A percentile compares a stretch with the other conserved stretches of the same genome.
phyloP scores from a whole-genome alignment of 1,284 basidiomycete genomes.

The Austroboletus niveus region DNA sequence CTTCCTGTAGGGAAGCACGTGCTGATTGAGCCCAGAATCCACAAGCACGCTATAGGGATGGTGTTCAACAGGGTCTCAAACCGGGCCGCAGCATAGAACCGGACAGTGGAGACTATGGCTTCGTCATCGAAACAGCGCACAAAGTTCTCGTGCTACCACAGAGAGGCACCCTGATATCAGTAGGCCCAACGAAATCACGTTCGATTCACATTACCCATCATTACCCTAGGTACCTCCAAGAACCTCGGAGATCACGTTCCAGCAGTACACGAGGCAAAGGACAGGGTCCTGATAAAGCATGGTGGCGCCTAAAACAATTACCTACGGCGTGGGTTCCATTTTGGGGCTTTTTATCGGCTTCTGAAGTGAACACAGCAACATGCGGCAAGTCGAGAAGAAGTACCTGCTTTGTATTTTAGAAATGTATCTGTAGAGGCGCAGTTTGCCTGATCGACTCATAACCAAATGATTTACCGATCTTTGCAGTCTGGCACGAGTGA shows the following conservation, averaged over 20 bases:
- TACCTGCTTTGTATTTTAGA: conserved; percentile 7
- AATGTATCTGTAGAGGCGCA: not conserved
- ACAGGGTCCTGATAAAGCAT: conserved; percentile 12
- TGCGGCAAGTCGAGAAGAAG: not conserved
- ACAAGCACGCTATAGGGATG: conserved; percentile 12
- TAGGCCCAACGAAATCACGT: conserved; percentile 7
- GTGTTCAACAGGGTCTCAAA: conserved; percentile 7
- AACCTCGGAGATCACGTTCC: conserved; percentile 6
- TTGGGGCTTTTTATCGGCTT: not conserved
- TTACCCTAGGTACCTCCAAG: conserved; percentile 25
- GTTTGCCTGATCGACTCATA: conserved; percentile 2
- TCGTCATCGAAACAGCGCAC: conserved; percentile 25
- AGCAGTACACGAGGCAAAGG: conserved; percentile 17
- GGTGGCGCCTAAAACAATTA: conserved; percentile 1
- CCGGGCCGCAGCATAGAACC: not conserved
- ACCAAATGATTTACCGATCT: conserved; percentile 3
- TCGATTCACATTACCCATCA: conserved; percentile 11
- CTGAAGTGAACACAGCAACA: not conserved
- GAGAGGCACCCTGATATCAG: conserved; percentile 24
- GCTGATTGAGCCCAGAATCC: conserved; percentile 23
- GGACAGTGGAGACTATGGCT: conserved; percentile 15
- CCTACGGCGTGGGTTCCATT: conserved; percentile 16
- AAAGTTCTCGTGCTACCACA: conserved; percentile 17
- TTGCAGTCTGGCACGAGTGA: not conserved
- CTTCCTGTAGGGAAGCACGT: conserved; percentile 21